Percentiles rank a stretch among this genome's conserved stretches.
Evolutionary conservation across 179 eudicot genomes (phyloP).

Genomic region (Carnegiea gigantea): DNA sequence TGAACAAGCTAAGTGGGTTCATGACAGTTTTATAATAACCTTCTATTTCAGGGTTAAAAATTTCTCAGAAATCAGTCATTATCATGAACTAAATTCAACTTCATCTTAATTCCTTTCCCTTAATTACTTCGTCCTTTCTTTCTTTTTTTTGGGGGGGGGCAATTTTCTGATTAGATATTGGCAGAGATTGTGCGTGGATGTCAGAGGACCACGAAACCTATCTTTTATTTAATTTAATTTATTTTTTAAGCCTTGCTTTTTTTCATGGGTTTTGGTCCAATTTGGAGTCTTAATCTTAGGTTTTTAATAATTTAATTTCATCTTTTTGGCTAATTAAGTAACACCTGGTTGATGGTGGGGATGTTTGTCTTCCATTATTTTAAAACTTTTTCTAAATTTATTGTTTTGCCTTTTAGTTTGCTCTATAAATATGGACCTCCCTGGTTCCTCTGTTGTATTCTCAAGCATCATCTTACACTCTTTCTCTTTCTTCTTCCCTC

Average conservation of each 20-base stretch:
- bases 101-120: too few species aligned
- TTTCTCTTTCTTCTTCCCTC: background rate
- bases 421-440: background rate
- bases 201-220: background rate
- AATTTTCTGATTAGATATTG: slow-evolving; percentile 7
- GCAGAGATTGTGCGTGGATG: background rate
- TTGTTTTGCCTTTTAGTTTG: too few species aligned
- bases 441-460: background rate
- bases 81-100: too few species aligned
- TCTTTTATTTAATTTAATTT: too few species aligned
- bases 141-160: too few species aligned
- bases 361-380: background rate
- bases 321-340: background rate
- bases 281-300: background rate
- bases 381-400: background rate
- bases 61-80: too few species aligned
- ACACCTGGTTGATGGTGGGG: background rate
- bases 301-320: background rate
- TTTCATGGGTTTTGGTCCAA: background rate
- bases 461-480: background rate
- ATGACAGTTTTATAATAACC: too few species aligned
- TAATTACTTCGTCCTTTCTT: too few species aligned
- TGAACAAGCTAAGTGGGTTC: too few species aligned
- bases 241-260: background rate
- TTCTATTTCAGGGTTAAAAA: too few species aligned